These are phyloP conservation scores for Aspergillus hortae DNA, from an alignment of 2,329 filamentous ascomycete genomes.

Conservation along the genomic window DNA sequence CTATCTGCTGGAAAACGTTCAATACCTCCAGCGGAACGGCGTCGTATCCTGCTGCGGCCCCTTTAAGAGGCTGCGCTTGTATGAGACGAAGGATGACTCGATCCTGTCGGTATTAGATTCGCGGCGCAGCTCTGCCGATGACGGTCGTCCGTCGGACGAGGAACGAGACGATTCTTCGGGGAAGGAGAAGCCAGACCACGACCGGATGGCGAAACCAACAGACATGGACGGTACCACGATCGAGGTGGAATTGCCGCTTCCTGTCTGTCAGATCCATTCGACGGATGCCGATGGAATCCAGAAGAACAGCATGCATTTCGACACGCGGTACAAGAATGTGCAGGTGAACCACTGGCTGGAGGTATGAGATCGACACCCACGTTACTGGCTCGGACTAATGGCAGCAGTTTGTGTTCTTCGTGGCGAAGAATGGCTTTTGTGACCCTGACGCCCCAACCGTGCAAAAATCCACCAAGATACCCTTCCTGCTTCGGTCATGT, in stretches of 20 bases:
- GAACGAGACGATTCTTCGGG: neutral
- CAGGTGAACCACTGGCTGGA: slow-evolving; percentile 13
- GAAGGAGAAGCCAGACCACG: neutral
- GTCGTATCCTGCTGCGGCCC: slow-evolving; percentile 9
- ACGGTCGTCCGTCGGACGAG: slow-evolving; percentile 2
- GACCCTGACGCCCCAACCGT: slow-evolving; percentile 1
- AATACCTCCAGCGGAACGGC: slow-evolving; percentile 10
- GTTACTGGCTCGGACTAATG: neutral
- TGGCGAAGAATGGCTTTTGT: neutral
- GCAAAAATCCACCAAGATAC: slow-evolving; percentile 6
- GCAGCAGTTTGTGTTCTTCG: slow-evolving; percentile 10
- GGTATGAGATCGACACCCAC: slow-evolving; percentile 2
- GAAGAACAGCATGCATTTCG: slow-evolving; percentile 12
- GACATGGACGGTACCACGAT: slow-evolving; percentile 5
- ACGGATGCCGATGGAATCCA: neutral
- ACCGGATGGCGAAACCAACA: neutral
- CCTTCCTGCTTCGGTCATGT: slow-evolving; percentile 12
- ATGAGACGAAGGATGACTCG: slow-evolving; percentile 6
- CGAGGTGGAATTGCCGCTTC: slow-evolving; percentile 9
- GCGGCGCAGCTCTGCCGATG: neutral
- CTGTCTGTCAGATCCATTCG: slow-evolving; percentile 9
- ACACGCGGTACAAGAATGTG: slow-evolving; percentile 11
- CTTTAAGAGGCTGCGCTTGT: slow-evolving; percentile 9
- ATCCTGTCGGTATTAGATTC: neutral
- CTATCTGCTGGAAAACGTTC: slow-evolving; percentile 12